phyloP scores from a whole-genome alignment of 2,329 filamentous ascomycete genomes.

The Exophiala sp. region DNA sequence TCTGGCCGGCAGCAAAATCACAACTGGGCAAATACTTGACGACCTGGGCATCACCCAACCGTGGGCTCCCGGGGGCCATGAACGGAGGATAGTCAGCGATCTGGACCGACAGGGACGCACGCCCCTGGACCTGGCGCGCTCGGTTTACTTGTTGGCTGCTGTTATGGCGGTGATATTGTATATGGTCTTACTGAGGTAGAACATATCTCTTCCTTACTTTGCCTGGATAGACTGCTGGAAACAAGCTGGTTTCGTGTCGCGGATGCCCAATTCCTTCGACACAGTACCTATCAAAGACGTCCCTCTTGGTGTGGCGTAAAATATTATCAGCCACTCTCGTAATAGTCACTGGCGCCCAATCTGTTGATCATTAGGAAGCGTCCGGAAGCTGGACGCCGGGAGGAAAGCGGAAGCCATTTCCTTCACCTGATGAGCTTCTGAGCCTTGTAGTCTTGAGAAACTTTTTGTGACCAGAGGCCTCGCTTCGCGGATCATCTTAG shows the following conservation, averaged over 20 bases:
- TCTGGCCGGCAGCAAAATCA: constrained; percentile 62
- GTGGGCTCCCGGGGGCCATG: constrained; percentile 33
- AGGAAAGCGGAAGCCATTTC: too few relatives aligned
- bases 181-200: constrained; percentile 1
- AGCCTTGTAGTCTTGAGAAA: neutral
- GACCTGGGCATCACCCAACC: constrained; percentile 37
- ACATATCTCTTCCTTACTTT: neutral
- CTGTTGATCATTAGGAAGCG: neutral
- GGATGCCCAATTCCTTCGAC: too few relatives aligned
- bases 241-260: neutral
- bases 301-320: too few relatives aligned
- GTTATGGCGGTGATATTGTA: constrained; percentile 14
- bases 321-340: too few relatives aligned
- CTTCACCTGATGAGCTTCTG: too few relatives aligned
- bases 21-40: constrained; percentile 48
- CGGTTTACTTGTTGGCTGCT: constrained; percentile 1
- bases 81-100: constrained; percentile 20
- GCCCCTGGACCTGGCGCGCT: constrained; percentile 17
- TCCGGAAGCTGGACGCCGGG: neutral
- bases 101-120: constrained; percentile 20
- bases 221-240: neutral
- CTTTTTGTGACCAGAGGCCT: constrained; percentile 10
- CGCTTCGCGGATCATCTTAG: constrained; percentile 9
- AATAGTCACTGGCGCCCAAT: too few relatives aligned
- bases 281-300: too few relatives aligned